Evolutionary conservation across 768 basidiomycete genomes (phyloP), one percentile per base, ranked within the genome.

Genomic region (Psilocybe cyanescens): DNA sequence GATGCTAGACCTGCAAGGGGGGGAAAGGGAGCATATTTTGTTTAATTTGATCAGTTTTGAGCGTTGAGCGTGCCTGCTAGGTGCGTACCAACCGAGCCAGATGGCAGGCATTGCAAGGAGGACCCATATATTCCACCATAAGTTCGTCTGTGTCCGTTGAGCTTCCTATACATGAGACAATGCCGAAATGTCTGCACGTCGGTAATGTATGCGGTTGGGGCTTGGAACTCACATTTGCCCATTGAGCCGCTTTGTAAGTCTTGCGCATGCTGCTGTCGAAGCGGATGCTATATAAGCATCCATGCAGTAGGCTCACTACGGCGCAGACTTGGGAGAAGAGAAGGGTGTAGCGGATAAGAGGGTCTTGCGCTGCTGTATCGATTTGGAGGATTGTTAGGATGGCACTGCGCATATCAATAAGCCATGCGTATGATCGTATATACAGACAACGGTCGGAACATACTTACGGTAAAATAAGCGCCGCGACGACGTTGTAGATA

Each of bases 51-150:
- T 37, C 17, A 24, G 24, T 24, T 24, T 24, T 24, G 24, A 0
- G 24, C 24, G 24, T 2, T 24, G 24, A 24, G 2, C 24, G 2
- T 24, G 7, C 8, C 9, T 35, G 8, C 3, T 0, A n/a, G 41
- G 8, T 14, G 29, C 47, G 12, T 57, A 83, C 86, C 87, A 90
- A 5, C 84, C 77, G 44, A 89, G 80, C 85, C 87, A 90, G 12
- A 86, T 67, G 0, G 81, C 84, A 0, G 88, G 88, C 77, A 87
- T 80, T 0, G 87, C 84, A 29, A 90, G 76, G 16, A 90, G 62
- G 0, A 90, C 83, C 87, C 88, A 89, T 14, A 90, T 83, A 61
- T 90, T 90, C 89, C 89, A 79, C 66, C 69, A 74, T 6, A 74
- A 71, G 1, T 59, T 57, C 0, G 71, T 65, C 19, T 65, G 67